Base-by-base conservation (phyloP, 345 rosid genomes). In the Eucalyptus coolabah region DNA sequence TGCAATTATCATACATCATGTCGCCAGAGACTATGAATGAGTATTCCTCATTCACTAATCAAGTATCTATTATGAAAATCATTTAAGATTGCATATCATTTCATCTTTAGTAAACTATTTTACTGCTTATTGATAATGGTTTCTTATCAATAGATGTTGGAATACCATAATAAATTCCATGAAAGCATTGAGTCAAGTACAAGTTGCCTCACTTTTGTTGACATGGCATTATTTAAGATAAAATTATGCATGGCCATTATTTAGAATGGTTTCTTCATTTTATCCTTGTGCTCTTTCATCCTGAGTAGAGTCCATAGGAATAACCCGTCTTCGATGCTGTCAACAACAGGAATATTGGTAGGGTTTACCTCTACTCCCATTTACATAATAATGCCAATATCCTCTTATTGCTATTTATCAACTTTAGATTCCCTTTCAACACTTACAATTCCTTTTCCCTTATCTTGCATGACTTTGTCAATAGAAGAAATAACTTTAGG, bases 271-370 rank as follows among this genome's bases (percentile, higher is more conserved):
- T 50, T 50, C 19, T 50, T 50, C 54, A 50, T 50, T 50, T 50
- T 50, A 16, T 50, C 8, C 3, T 50, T 50, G 8, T 50, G 8
- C 3, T 50, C 8, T 50, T 50, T 50, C 54, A 50, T 50, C 21
- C 3, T 50, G 1, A 50, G 1, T 0, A 50, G 53, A 50, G 54
- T 50, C 54, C 21, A 17, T 0, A 50, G 0, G 21, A 50, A 17
- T 2, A 50, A 6, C 8, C 54, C 0, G 8, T 50, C 54, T 17
- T 50, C 1, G 0, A 8, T 50, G 21, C 1, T 50, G 2, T 50
- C 2, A 50, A 50, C 17, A 50, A 50, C 0, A 50, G 8, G 2
- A 50, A 50, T 50, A 0, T 50, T 50, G 8, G 54, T 50, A 17
- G 54, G 21, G 54, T 50, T 50, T 16, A 16, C 8, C 21, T 50